Percentiles rank a stretch among this genome's conserved stretches.
These are phyloP conservation scores for Pleurotus cornucopiae DNA, from an alignment of 768 basidiomycete genomes.

Conservation along the genomic window DNA sequence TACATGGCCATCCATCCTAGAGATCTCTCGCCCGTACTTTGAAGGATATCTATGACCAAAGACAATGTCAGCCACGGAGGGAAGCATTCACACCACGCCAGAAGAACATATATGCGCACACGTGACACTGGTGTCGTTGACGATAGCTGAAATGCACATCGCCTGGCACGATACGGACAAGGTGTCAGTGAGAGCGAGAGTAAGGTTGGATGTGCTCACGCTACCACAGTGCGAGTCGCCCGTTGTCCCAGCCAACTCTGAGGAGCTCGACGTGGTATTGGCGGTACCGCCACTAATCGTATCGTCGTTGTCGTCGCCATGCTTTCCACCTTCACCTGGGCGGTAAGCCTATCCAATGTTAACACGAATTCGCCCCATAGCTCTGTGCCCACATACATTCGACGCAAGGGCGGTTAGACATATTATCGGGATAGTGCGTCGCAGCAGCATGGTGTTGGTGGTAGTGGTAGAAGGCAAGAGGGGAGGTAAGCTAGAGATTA, in stretches of 20 bases:
- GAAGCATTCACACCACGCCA: not conserved
- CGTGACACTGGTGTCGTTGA: constrained; percentile 40
- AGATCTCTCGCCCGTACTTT: constrained; percentile 32
- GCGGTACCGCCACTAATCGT: too few species aligned
- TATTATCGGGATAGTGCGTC: constrained; percentile 3
- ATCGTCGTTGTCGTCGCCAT: not conserved
- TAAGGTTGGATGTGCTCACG: constrained; percentile 9
- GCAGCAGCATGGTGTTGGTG: constrained; percentile 1
- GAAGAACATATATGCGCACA: constrained; percentile 24
- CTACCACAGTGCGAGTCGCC: constrained; percentile 26
- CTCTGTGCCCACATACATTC: not conserved
- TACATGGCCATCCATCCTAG: constrained; percentile 65
- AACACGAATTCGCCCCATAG: not conserved
- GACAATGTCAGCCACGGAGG: not conserved
- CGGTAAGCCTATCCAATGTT: not conserved
- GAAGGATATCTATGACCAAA: constrained; percentile 37
- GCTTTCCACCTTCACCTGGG: not conserved
- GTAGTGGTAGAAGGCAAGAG: not conserved
- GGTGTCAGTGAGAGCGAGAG: too few species aligned
- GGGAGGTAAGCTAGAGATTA: not conserved
- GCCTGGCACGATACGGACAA: constrained; percentile 18
- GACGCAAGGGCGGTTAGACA: not conserved
- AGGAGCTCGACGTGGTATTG: not conserved
- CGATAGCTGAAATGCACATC: constrained; percentile 45
- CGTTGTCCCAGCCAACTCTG: constrained; percentile 10